Evolutionary conservation across 1,139 yeast species (phyloP), one percentile per base, ranked within the genome.

Genomic region (Protomyces arabidopsidicola): DNA sequence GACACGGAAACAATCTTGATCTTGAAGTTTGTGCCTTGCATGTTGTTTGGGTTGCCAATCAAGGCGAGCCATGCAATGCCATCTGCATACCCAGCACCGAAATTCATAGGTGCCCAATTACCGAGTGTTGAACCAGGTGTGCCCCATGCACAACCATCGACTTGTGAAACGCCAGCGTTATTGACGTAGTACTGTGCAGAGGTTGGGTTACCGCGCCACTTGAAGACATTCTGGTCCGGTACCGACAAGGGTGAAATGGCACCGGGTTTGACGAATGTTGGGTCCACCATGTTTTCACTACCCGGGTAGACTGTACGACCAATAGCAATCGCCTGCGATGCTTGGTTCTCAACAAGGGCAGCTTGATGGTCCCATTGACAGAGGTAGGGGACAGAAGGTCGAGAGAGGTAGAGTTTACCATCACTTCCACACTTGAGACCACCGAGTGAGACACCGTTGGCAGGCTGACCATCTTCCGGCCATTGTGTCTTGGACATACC

Each of bases 271-370:
- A 91, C 88, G 66, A 84, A 78, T 67, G 97, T 91, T 75, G 98
- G 98, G 68, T 91, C 82, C 71, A 85, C 91, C 98, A 93, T 93
- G 82, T 90, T 90, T 81, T 93, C 98, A 68, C 97, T 87, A 80
- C 98, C 98, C 72, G 98, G 98, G 83, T 93, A 93, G 77, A 93
- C 98, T 68, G 98, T 93, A 81, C 97, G 87, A 82, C 98, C 91
- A 72, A 91, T 80, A 66, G 97, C 89, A 72, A 93, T 91, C 59
- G 80, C 81, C 70, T 85, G 74, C 36, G 77, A 75, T 68, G 88
- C 78, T 71, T 87, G 79, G 74, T 87, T 85, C 59, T 80, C 85
- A 70, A 89, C 95, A 60, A 75, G 73, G 60, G 95, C 95, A 67
- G 86, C 76, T 67, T 84, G 76, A 35, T 77, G 78, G 74, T 96